These are phyloP conservation scores for Colletotrichum caudatum DNA, from an alignment of 2,329 filamentous ascomycete species.

Conservation along the genomic window DNA sequence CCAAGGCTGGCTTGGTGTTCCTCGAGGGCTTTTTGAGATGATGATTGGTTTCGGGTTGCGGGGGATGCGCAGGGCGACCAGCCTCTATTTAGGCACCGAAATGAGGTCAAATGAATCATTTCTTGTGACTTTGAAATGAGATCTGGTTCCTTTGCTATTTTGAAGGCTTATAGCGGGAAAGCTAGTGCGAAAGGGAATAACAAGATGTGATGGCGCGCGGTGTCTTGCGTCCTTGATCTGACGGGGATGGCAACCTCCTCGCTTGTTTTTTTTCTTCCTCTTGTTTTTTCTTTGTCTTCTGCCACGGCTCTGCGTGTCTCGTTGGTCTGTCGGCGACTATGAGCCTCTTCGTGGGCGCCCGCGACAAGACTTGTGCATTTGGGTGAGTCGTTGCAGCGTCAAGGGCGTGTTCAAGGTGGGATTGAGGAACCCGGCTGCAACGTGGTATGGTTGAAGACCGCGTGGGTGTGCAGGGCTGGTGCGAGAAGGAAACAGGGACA, in stretches of 20 bases:
- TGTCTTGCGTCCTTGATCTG: not conserved
- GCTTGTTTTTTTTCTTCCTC: conserved; percentile 11
- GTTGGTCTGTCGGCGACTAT: conserved; percentile 9
- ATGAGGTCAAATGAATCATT: conserved; percentile 30
- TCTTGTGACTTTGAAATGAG: conserved; percentile 6
- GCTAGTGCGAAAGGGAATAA: conserved; percentile 24
- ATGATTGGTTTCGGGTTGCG: conserved; percentile 15
- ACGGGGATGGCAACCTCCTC: conserved; percentile 17
- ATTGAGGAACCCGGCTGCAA: conserved; percentile 26
- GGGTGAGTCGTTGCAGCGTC: conserved; percentile 25
- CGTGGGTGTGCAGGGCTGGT: conserved; percentile 31
- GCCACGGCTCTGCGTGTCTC: not conserved
- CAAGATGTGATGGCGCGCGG: conserved; percentile 2
- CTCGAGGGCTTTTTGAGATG: conserved; percentile 11
- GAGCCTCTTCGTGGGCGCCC: conserved; percentile 16
- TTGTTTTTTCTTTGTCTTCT: not conserved
- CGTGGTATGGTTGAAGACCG: conserved; percentile 26
- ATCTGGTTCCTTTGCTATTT: conserved; percentile 11
- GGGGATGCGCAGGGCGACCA: conserved; percentile 8
- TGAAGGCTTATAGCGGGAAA: conserved; percentile 13
- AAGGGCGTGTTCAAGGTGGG: conserved; percentile 36
- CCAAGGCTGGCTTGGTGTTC: conserved; percentile 9
- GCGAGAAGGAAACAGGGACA: not conserved
- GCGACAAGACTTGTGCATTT: not conserved
- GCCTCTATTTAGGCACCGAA: conserved; percentile 35